phyloP scores from a whole-genome alignment of 225 moss, liverwort and hornwort genomes.

The Marchantia polymorpha region DNA sequence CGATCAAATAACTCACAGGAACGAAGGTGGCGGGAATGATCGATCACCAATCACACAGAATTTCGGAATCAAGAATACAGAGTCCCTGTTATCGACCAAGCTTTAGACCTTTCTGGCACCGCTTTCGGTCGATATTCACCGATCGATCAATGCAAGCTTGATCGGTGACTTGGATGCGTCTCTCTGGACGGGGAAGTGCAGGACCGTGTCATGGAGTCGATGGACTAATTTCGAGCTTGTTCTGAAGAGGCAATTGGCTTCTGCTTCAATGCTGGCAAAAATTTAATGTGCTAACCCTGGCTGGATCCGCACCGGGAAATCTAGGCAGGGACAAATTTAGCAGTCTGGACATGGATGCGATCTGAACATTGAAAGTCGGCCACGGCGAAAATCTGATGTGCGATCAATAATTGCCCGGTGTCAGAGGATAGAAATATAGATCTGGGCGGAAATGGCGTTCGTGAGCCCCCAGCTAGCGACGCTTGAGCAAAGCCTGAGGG shows the following conservation, averaged over 20 bases:
- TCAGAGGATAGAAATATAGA: background rate
- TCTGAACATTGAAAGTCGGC: background rate
- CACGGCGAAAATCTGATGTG: too few relatives aligned
- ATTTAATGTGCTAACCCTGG: too few relatives aligned
- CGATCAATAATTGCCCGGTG: background rate
- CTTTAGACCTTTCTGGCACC: background rate
- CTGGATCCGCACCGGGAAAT: background rate
- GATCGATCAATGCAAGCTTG: background rate
- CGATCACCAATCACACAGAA: background rate
- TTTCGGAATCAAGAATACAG: background rate
- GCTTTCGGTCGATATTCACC: too few relatives aligned
- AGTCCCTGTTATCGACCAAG: background rate
- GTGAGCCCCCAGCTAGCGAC: slow-evolving; percentile 26
- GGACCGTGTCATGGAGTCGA: too few relatives aligned
- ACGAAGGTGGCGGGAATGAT: background rate
- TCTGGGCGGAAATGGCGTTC: slow-evolving; percentile 2
- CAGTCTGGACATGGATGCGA: background rate
- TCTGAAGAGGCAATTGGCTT: too few relatives aligned
- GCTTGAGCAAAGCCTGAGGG: slow-evolving; percentile 54
- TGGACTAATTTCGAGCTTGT: too few relatives aligned
- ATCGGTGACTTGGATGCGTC: background rate
- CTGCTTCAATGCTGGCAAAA: too few relatives aligned
- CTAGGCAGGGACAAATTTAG: background rate
- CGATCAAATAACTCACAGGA: background rate
- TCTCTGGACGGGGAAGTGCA: background rate